Conservation (phyloP, 306 rosid genomes). For the Ormosia semicastrata region DNA sequence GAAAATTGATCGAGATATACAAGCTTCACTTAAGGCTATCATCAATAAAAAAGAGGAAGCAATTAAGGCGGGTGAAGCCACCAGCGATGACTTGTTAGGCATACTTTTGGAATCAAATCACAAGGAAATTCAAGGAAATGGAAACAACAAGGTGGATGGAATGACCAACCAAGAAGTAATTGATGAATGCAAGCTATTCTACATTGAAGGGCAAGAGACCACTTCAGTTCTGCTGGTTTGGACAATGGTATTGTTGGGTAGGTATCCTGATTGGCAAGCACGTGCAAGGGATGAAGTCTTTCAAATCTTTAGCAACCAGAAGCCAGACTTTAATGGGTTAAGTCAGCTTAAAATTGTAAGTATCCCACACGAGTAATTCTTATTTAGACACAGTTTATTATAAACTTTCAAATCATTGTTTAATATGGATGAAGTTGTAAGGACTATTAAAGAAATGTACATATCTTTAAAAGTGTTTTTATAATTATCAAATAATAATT, state of each 20-base stretch:
- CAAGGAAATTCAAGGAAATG: conserved; percentile 27
- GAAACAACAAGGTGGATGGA: conserved; percentile 29
- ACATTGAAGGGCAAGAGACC: conserved; percentile 55
- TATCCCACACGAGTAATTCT: no score
- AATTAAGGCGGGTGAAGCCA: conserved; percentile 4
- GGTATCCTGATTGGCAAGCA: conserved; percentile 49
- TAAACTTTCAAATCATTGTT: no score
- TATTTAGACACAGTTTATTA: no score
- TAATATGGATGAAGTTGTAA: no score
- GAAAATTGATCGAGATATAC: conserved; percentile 21
- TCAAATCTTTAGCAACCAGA: conserved; percentile 37
- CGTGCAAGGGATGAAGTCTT: conserved; percentile 49
- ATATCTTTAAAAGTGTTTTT: no score
- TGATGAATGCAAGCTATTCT: conserved; percentile 52
- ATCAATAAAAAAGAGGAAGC: conserved; percentile 32
- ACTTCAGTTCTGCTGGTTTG: conserved; percentile 43
- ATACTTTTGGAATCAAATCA: conserved; percentile 42
- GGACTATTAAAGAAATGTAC: no score
- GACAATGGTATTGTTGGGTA: conserved; percentile 42
- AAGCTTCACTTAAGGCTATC: conserved; percentile 18
- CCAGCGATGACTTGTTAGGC: conserved; percentile 36
- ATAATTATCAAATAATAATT: no score
- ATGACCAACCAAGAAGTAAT: conserved; percentile 48
- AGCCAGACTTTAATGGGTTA: conserved; percentile 37
- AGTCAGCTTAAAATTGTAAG: conserved; percentile 31